These are phyloP conservation scores for Neurospora hispaniola DNA, from an alignment of 495 filamentous ascomycete genomes.

Conservation along the genomic window DNA sequence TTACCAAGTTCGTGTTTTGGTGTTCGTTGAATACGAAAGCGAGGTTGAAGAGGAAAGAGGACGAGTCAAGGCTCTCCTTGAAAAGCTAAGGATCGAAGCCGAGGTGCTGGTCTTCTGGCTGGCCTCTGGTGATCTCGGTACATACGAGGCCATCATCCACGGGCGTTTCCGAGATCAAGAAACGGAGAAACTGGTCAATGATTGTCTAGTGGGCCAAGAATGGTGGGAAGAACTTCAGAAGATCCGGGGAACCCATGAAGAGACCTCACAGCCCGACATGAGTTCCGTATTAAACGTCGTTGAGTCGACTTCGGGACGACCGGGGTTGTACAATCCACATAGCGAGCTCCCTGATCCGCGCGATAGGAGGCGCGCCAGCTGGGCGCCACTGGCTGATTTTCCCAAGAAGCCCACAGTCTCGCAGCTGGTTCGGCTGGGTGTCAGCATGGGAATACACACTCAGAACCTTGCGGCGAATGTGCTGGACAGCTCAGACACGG, in stretches of 20 bases:
- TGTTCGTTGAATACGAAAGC: conserved; percentile 83
- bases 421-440: conserved; percentile 48
- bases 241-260: conserved; percentile 46
- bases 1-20: conserved; percentile 63
- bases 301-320: conserved; percentile 24
- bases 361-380: conserved; percentile 25
- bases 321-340: conserved; percentile 20
- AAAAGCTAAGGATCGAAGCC: conserved; percentile 73
- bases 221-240: conserved; percentile 77
- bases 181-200: conserved; percentile 42
- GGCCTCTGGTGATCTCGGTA: conserved; percentile 57
- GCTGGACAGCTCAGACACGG: conserved; percentile 38
- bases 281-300: conserved; percentile 22
- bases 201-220: conserved; percentile 53
- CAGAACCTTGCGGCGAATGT: conserved; percentile 58
- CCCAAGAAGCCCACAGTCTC: conserved; percentile 53
- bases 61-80: conserved; percentile 62
- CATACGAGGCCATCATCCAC: conserved; percentile 72
- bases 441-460: conserved; percentile 65
- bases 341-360: conserved; percentile 10
- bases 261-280: conserved; percentile 26
- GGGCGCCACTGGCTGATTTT: conserved; percentile 25
- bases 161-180: conserved; percentile 39
- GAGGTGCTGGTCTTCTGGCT: conserved; percentile 74
- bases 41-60: conserved; percentile 72